Percentiles rank a stretch among this genome's conserved stretches.
Evolutionary conservation across 129 eudicot genomes (phyloP).

Genomic region (Flaveria bidentis): DNA sequence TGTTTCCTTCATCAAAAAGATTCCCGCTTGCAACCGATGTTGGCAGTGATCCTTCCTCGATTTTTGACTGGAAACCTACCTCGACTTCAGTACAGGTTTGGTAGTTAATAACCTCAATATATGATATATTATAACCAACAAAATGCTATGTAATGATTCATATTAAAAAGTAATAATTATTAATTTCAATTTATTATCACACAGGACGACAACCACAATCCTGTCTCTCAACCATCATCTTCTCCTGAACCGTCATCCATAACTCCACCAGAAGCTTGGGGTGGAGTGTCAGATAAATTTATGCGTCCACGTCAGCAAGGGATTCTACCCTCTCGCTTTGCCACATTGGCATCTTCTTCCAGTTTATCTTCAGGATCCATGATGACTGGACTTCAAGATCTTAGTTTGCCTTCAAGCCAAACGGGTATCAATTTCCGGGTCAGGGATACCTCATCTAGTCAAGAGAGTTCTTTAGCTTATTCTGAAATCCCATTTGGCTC

Average conservation of each 20-base stretch:
- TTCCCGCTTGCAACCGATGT: conserved; percentile 55
- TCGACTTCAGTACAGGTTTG: conserved; percentile 59
- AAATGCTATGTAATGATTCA: background rate
- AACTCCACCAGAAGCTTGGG: conserved; percentile 99
- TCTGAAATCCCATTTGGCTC: conserved; percentile 57
- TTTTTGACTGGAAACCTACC: conserved; percentile 74
- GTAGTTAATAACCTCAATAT: background rate
- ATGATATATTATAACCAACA: background rate
- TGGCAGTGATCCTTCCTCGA: conserved; percentile 54
- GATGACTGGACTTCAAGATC: conserved; percentile 71
- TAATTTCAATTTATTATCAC: background rate
- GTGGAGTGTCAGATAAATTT: conserved; percentile 68
- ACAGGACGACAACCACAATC: conserved; percentile 66
- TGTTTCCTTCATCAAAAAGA: conserved; percentile 68
- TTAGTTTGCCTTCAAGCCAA: conserved; percentile 51
- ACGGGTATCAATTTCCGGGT: conserved; percentile 44
- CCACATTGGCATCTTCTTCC: conserved; percentile 48
- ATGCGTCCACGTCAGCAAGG: conserved; percentile 55
- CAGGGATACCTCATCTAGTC: conserved; percentile 52
- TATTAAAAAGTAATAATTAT: conserved; percentile 4
- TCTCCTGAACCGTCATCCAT: conserved; percentile 72
- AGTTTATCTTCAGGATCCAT: conserved; percentile 55
- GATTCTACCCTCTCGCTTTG: conserved; percentile 66
- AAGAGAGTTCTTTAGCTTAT: conserved; percentile 47
- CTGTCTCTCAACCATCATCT: conserved; percentile 49